These are phyloP conservation scores for Amanita molliuscula DNA, from an alignment of 768 basidiomycete genomes.

Conservation along the genomic window DNA sequence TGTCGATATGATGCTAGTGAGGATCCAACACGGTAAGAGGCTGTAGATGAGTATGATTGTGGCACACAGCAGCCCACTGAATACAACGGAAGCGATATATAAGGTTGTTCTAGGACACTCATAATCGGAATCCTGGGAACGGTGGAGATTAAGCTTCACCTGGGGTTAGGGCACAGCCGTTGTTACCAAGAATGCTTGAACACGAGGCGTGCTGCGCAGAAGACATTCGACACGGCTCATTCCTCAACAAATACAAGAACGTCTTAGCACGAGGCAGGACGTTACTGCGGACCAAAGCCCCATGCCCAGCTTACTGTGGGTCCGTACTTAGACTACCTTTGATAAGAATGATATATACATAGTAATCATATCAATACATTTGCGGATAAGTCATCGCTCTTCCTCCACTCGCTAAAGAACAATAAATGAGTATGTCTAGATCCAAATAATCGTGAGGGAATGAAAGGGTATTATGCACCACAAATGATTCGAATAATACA, in stretches of 20 bases:
- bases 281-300: not conserved
- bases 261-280: not conserved
- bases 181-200: not conserved
- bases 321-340: not conserved
- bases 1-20: not conserved
- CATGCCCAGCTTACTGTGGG: not conserved
- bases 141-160: not conserved
- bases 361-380: constrained; percentile 1
- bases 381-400: not conserved
- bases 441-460: not conserved
- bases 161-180: not conserved
- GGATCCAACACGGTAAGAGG: constrained; percentile 3
- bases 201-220: constrained; percentile 5
- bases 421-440: not conserved
- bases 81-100: not conserved
- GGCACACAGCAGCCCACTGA: not conserved
- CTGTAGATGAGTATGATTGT: not conserved
- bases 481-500: not conserved
- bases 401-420: not conserved
- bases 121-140: constrained; percentile 1
- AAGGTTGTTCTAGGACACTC: not conserved
- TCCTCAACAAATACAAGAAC: not conserved
- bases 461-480: not conserved
- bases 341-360: constrained; percentile 1
- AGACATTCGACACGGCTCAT: not conserved